Evolutionary conservation across 371 early-diverging fungal species (phyloP).

Genomic region (Rhizopus stolonifer): DNA sequence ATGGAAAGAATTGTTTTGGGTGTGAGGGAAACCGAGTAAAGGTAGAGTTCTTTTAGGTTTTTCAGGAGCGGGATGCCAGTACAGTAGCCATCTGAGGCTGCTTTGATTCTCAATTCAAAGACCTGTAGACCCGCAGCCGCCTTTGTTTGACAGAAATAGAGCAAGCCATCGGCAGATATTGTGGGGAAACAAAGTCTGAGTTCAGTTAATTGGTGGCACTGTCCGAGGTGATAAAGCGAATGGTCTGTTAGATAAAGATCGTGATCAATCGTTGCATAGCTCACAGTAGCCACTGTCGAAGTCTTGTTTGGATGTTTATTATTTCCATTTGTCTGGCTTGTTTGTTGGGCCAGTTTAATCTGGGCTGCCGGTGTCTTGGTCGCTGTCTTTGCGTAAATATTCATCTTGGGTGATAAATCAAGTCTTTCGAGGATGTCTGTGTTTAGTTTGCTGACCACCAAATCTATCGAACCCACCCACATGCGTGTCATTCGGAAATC

Average conservation of each 20-base stretch:
- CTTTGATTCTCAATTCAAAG: slow-evolving; percentile 1
- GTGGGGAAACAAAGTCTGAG: slow-evolving; percentile 12
- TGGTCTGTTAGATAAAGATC: not conserved
- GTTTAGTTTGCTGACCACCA: slow-evolving; percentile 17
- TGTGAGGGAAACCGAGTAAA: slow-evolving; percentile 6
- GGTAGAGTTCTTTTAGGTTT: slow-evolving; percentile 1
- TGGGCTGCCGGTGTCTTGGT: slow-evolving; percentile 2
- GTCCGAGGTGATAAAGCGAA: not conserved
- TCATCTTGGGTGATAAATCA: slow-evolving; percentile 33
- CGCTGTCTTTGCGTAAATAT: slow-evolving; percentile 8
- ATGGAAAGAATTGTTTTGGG: not conserved
- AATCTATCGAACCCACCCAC: slow-evolving; percentile 28
- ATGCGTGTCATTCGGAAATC: slow-evolving; percentile 44
- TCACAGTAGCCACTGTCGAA: not conserved
- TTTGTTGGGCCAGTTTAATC: not conserved
- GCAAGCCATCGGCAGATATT: not conserved
- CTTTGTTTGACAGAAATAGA: not conserved
- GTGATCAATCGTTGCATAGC: not conserved
- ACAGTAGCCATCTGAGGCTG: no score
- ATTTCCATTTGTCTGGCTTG: not conserved
- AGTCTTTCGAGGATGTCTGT: slow-evolving; percentile 16
- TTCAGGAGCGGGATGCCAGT: not conserved
- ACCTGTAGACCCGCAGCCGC: not conserved
- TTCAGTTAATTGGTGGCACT: slow-evolving; percentile 2
- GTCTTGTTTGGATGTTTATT: not conserved